Evolutionary conservation across 441 rosid species (phyloP).

Genomic region (Eugenia klotzschiana): DNA sequence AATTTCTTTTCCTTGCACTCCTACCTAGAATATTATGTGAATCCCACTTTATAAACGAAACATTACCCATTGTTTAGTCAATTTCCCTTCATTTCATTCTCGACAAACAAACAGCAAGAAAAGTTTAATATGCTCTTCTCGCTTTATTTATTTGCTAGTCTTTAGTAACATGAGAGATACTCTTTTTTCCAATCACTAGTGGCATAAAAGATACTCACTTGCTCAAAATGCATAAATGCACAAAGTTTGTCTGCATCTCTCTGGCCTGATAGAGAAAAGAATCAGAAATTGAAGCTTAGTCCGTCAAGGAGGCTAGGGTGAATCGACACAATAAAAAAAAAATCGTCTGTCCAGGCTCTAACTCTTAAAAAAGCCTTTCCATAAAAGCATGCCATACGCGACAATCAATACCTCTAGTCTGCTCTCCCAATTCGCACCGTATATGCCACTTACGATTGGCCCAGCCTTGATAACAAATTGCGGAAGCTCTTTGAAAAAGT

Average conservation of each 20-base stretch:
- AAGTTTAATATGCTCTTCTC: background rate
- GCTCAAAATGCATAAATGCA: constrained; percentile 68
- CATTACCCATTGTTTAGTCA: background rate
- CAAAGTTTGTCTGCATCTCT: constrained; percentile 74
- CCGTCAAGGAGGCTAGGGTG: background rate
- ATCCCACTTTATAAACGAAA: background rate
- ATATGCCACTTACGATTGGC: constrained; percentile 40
- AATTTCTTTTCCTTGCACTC: background rate
- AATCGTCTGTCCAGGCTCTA: background rate
- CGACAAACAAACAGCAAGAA: background rate
- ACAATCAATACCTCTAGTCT: constrained; percentile 57
- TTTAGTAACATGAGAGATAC: background rate
- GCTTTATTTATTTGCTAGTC: background rate
- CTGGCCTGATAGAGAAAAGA: constrained; percentile 38
- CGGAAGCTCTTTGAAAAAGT: constrained; percentile 78
- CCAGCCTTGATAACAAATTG: constrained; percentile 78
- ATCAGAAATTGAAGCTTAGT: background rate
- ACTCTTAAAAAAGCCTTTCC: background rate
- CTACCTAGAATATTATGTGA: background rate
- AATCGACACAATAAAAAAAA: background rate
- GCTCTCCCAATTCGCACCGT: constrained; percentile 79
- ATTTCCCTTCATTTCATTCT: background rate
- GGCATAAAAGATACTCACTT: constrained; percentile 27
- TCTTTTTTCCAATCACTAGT: background rate
- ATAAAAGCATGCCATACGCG: background rate